Evolutionary conservation across 176 grass and related monocot species (phyloP), one percentile per base, ranked within the genome.

Genomic region (Oryza glumipatula): DNA sequence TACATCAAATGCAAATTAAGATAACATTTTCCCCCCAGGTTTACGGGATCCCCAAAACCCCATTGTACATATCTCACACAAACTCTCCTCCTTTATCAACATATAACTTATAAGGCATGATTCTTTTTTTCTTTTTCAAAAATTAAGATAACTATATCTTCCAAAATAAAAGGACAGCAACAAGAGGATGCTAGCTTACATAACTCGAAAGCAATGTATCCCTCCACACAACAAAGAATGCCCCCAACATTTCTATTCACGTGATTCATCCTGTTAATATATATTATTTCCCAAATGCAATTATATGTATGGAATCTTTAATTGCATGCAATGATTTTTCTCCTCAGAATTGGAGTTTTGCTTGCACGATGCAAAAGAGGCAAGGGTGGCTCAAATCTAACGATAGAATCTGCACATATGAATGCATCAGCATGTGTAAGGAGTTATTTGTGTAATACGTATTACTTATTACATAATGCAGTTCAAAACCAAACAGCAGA

Each of bases 151-250:
- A 73, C 15, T 30, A 32, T 6, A 16, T n/a, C 28, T 83, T 26
- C 32, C 24, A 30, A 12, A 39, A 72, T 8, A 9, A 11, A 39
- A 46, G 16, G 16, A 46, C n/a, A 70, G 47, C 46, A 39, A 28
- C 7, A 49, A 88, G 78, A 33, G 22, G 21, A 51, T 21, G 21
- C 7, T 32, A 21, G 16, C 32, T 7, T 43, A 9, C 28, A 70
- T 51, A 52, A 77, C 28, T 54, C n/a, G n/a, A 74, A 33, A 66
- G 41, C 11, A 86, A 73, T 67, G 6, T 33, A 11, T 54, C 54
- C 23, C 17, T 67, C 61, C 26, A 23, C 13, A 76, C 17, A 67
- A 81, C 35, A 51, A 67, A 56, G 5, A 68, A 68, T 80, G 44
- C 13, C 7, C 12, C 39, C 9, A 71, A 51, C 76, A 66, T 79